Evolutionary conservation across 2,329 filamentous ascomycete species (phyloP).

Genomic region (Trichophyton verrucosum): DNA sequence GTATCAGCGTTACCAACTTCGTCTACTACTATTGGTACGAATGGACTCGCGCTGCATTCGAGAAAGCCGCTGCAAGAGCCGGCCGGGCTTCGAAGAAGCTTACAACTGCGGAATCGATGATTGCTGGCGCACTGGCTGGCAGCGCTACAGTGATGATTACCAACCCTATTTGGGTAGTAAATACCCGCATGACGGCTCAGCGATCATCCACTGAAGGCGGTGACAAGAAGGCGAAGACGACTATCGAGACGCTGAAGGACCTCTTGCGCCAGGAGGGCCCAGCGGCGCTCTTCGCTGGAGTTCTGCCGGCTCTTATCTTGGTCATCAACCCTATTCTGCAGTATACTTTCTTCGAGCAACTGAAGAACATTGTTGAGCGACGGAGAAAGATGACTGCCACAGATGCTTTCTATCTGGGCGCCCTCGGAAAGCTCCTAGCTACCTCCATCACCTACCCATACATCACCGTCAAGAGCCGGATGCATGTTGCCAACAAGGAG

Average conservation of each 20-base stretch:
- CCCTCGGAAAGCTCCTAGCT: slow-evolving; percentile 85
- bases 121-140: slow-evolving; percentile 85
- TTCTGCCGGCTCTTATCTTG: slow-evolving; percentile 80
- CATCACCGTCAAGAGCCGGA: slow-evolving; percentile 95
- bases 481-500: slow-evolving; percentile 75
- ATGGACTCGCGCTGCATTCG: slow-evolving; percentile 83
- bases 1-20: slow-evolving; percentile 97
- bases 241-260: slow-evolving; percentile 66
- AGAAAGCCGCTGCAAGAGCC: slow-evolving; percentile 55
- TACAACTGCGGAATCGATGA: slow-evolving; percentile 85
- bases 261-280: slow-evolving; percentile 77
- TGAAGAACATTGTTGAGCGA: slow-evolving; percentile 83
- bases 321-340: slow-evolving; percentile 98
- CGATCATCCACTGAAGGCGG: slow-evolving; percentile 43
- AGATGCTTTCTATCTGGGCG: slow-evolving; percentile 82
- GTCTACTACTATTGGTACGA: slow-evolving; percentile 99
- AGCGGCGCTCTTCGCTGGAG: slow-evolving; percentile 75
- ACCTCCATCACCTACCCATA: slow-evolving; percentile 95
- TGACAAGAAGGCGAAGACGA: slow-evolving; percentile 50
- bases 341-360: slow-evolving; percentile 96
- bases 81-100: slow-evolving; percentile 68
- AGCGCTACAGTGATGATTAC: slow-evolving; percentile 90
- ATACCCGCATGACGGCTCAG: slow-evolving; percentile 93
- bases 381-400: slow-evolving; percentile 64
- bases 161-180: slow-evolving; percentile 98